Base-by-base conservation (phyloP, 352 stramenopile species). In the Phytophthora chlamydospora region DNA sequence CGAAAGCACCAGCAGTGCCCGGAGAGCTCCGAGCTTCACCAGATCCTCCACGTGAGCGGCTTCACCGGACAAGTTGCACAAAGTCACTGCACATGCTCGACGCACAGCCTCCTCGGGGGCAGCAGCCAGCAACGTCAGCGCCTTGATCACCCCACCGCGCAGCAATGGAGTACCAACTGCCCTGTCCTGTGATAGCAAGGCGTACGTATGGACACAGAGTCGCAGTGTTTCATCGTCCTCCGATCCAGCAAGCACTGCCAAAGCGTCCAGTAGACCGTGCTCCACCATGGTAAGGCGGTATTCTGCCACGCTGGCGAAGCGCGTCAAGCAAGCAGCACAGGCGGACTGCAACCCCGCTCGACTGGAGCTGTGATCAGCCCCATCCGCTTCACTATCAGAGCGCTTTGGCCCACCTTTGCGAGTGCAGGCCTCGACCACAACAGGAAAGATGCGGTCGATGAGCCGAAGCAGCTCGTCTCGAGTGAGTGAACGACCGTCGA, bases 41-140 rank as follows among this genome's bases (percentile, higher is more conserved):
- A 99, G 83, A 7, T 86, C 78, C 14, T 95, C 83, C 54, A 97
- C 92, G 65, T 97, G 96, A 19, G 86, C 82, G 39, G 95, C 87
- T 31, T 80, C 78, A 0, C 97, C 73, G 13, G 95, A 94, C 55
- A 99, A 76, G 58, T 99, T 98, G 63, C 89, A 97, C 3, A 99
- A 68, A 9, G 93, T 96, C 47, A 96, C 91, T 19, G 91, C 93
- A 51, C 83, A 92, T 9, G 78, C 73, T 40, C 83, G 83, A 12
- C 83, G 83, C 17, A 92, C 80, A 1, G 71, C 75, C 46, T 89
- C 83, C 52, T 92, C 83, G 0, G 83, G 83, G n/a, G 83, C 83
- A 0, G 80, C 81, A 6, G 83, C 77, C 1, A 92, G 54, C 32
- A 85, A 71, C 27, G 78, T 83, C 16, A 92, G 74, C n/a, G 83